Conservation (phyloP, 805 yeast species). For the Wickerhamomyces bisporus region DNA sequence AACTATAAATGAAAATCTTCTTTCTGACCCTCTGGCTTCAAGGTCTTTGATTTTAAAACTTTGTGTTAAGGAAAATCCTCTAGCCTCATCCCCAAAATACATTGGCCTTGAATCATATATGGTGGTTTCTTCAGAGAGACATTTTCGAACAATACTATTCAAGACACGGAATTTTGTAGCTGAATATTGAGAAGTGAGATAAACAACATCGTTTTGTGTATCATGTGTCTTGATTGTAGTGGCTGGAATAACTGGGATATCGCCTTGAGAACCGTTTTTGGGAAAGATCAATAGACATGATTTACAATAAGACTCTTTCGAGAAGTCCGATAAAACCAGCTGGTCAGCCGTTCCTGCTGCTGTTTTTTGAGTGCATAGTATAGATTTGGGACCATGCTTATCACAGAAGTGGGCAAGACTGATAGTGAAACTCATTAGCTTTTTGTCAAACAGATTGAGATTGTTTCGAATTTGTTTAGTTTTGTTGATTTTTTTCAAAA, state of each 20-base stretch:
- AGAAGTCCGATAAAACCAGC: conserved; percentile 33
- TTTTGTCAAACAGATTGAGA: not conserved
- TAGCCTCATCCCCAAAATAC: conserved; percentile 54
- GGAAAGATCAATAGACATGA: conserved; percentile 59
- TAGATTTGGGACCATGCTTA: conserved; percentile 66
- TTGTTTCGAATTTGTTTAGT: not conserved
- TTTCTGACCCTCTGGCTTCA: conserved; percentile 69
- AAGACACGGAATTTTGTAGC: conserved; percentile 47
- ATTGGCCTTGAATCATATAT: conserved; percentile 55
- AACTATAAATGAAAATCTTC: conserved; percentile 59
- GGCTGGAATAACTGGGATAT: conserved; percentile 23
- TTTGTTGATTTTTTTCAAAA: not conserved
- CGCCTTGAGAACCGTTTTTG: conserved; percentile 16
- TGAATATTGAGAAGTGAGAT: conserved; percentile 59
- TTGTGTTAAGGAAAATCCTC: conserved; percentile 56
- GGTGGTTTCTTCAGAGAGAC: conserved; percentile 63
- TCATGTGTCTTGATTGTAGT: conserved; percentile 29
- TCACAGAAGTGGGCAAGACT: conserved; percentile 75
- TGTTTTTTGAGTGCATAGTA: conserved; percentile 54
- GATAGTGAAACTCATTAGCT: conserved; percentile 38
- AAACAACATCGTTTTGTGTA: conserved; percentile 20
- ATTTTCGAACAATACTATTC: conserved; percentile 55
- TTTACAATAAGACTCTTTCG: conserved; percentile 47
- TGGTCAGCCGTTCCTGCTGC: conserved; percentile 19
- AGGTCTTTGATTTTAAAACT: conserved; percentile 59